phyloP scores from a whole-genome alignment of 441 rosid genomes.

The Pelargonium myrrhifolium region DNA sequence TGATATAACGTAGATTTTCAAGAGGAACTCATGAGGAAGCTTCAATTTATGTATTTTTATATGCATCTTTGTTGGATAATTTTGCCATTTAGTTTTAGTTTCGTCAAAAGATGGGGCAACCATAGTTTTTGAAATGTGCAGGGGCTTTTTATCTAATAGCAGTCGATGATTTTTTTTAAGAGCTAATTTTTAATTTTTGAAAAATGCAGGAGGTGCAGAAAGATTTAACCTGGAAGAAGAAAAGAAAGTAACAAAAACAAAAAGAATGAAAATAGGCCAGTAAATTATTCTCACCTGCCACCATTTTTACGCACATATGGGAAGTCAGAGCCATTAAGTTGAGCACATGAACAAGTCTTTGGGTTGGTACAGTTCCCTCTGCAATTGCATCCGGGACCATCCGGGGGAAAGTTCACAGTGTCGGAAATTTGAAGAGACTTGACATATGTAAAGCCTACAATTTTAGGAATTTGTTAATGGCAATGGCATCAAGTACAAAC shows the following conservation, averaged over 20 bases:
- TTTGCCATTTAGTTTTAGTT: no score
- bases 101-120: no score
- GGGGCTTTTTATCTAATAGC: no score
- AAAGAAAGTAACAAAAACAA: no score
- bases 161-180: not conserved
- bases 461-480: slow-evolving; percentile 9
- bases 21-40: no score
- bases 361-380: slow-evolving; percentile 39
- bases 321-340: slow-evolving; percentile 44
- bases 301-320: slow-evolving; percentile 43
- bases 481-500: no score
- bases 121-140: no score
- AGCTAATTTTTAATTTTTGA: not conserved
- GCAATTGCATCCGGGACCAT: slow-evolving; percentile 40
- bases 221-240: no score
- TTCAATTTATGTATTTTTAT: no score
- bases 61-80: no score
- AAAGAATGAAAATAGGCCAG: not conserved
- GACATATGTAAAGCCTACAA: slow-evolving; percentile 42
- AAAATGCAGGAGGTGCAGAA: no score
- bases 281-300: slow-evolving; percentile 41
- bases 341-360: slow-evolving; percentile 44
- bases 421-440: slow-evolving; percentile 30
- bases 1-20: no score
- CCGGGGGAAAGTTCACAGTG: slow-evolving; percentile 28